Evolutionary conservation across 2,329 filamentous ascomycete species (phyloP).

Genomic region (Sordariomycetes sp.): DNA sequence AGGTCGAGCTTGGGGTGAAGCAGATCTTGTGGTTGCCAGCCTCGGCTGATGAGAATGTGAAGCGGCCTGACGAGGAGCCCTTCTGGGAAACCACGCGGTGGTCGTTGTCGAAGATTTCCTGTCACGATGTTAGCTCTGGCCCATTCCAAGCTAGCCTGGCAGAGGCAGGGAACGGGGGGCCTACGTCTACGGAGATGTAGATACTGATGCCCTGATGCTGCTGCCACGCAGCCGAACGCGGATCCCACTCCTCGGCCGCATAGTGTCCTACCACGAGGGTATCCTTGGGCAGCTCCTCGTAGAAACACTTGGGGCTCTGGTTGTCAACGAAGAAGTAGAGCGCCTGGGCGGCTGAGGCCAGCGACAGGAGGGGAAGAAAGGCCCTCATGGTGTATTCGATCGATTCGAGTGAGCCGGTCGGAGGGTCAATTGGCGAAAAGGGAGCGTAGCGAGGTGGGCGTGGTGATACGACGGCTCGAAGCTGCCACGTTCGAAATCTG

Average conservation of each 20-base stretch:
- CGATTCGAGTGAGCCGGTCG: neutral
- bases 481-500: conserved; percentile 44
- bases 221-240: conserved; percentile 56
- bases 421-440: conserved; percentile 1
- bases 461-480: conserved; percentile 17
- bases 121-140: neutral
- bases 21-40: conserved; percentile 94
- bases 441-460: neutral
- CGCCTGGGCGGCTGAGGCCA: conserved; percentile 61
- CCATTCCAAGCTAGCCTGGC: neutral
- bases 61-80: conserved; percentile 66
- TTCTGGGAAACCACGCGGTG: conserved; percentile 90
- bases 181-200: conserved; percentile 81
- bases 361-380: conserved; percentile 56
- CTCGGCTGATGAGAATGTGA: conserved; percentile 93
- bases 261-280: conserved; percentile 94
- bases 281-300: conserved; percentile 95
- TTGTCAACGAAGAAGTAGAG: conserved; percentile 96
- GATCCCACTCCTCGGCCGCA: conserved; percentile 75
- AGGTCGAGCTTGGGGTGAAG: conserved; percentile 75
- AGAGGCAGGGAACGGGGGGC: conserved; percentile 13
- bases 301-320: conserved; percentile 85
- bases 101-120: conserved; percentile 95
- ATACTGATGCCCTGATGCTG: conserved; percentile 71
- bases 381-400: conserved; percentile 39